A percentile compares a stretch with the other conserved stretches of the same genome.
Conservation (phyloP, 1,284 basidiomycete genomes). For the Fomitopsis pinicola region DNA sequence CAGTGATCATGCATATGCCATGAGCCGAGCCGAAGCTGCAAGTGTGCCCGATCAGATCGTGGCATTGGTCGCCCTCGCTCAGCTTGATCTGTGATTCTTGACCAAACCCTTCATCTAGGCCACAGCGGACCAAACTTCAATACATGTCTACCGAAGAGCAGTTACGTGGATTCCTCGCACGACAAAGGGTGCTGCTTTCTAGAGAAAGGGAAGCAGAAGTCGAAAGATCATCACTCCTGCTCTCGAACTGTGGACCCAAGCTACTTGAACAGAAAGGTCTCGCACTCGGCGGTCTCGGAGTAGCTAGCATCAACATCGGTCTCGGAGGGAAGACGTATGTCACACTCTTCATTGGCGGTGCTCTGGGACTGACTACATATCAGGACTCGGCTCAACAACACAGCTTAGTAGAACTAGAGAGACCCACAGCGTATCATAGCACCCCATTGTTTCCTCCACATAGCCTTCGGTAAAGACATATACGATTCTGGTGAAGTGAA, state of each 20-base stretch:
- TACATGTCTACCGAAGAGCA: constrained; percentile 33
- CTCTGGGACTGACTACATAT: constrained; percentile 3
- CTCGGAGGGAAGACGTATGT: constrained; percentile 88
- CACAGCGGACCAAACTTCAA: no score
- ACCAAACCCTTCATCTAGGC: no score
- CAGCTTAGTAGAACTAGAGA: constrained; percentile 83
- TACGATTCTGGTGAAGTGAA: constrained; percentile 21
- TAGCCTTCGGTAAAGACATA: constrained; percentile 53
- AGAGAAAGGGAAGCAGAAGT: constrained; percentile 82
- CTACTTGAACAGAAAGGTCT: constrained; percentile 87
- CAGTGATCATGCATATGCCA: no score
- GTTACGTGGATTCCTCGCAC: constrained; percentile 62
- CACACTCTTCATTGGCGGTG: background rate
- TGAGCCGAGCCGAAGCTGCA: no score
- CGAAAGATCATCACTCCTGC: constrained; percentile 73
- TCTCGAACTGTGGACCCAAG: constrained; percentile 82
- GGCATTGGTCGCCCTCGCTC: no score
- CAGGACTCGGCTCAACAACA: constrained; percentile 21
- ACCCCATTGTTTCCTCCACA: constrained; percentile 78
- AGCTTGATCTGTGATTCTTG: no score
- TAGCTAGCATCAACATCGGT: constrained; percentile 71
- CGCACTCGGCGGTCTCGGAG: constrained; percentile 70
- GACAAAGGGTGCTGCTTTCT: constrained; percentile 66
- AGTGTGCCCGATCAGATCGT: no score
- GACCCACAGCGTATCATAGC: constrained; percentile 78